These are phyloP conservation scores for Ajuga chamaepitys DNA, from an alignment of 257 asterid genomes.

Conservation along the genomic window DNA sequence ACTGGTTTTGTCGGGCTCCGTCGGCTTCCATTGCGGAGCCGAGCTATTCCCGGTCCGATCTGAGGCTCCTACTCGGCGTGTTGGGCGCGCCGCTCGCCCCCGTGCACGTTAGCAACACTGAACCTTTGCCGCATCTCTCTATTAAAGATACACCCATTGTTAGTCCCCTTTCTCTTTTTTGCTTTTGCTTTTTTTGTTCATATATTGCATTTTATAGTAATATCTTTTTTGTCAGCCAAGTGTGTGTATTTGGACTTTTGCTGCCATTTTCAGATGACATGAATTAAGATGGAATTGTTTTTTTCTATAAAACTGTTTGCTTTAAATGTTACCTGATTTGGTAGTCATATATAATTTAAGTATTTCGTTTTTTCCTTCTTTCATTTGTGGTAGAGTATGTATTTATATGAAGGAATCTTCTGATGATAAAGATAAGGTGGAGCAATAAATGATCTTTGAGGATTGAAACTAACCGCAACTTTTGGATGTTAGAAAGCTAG, in stretches of 20 bases:
- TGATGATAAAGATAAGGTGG: not conserved
- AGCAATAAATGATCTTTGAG: not conserved
- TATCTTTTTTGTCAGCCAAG: not conserved
- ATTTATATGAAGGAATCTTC: too few relatives aligned
- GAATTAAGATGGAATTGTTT: not conserved
- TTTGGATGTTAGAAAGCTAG: slow-evolving; percentile 15
- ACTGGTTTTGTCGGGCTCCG: slow-evolving; percentile 71
- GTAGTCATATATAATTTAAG: not conserved
- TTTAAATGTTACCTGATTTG: not conserved
- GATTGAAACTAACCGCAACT: not conserved
- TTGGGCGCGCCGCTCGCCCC: slow-evolving; percentile 79
- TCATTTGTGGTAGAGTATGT: not conserved
- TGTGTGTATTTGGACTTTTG: slow-evolving; percentile 1
- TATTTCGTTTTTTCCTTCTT: not conserved
- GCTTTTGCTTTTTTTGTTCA: not conserved
- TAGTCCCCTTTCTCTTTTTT: slow-evolving; percentile 21
- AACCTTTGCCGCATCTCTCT: slow-evolving; percentile 63
- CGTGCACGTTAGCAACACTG: slow-evolving; percentile 58
- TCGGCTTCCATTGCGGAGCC: slow-evolving; percentile 38
- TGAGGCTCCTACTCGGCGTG: slow-evolving; percentile 61
- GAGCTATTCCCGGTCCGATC: slow-evolving; percentile 50
- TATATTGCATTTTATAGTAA: not conserved
- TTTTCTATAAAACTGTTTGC: not conserved
- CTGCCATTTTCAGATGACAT: not conserved
- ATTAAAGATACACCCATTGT: slow-evolving; percentile 73